Conservation (phyloP, 768 basidiomycete genomes). For the Cystobasidium onofrii region DNA sequence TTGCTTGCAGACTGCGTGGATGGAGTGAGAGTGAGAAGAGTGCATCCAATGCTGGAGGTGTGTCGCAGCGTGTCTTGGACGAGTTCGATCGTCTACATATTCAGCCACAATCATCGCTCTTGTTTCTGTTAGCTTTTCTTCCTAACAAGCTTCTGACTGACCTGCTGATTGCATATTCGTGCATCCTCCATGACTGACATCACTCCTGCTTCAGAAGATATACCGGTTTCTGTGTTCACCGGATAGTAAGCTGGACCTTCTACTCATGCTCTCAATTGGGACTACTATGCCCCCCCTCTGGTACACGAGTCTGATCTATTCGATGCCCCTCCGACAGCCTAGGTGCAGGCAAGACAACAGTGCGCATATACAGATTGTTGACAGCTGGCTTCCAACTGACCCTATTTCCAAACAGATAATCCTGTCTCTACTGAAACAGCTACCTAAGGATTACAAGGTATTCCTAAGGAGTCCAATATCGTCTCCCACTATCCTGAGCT, state of each 20-base stretch:
- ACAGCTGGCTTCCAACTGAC: not conserved
- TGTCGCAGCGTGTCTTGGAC: not conserved
- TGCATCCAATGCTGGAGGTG: not conserved
- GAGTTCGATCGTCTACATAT: not conserved
- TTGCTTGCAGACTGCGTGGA: not conserved
- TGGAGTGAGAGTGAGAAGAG: not conserved
- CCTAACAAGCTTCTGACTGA: not conserved
- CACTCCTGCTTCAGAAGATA: constrained; percentile 43
- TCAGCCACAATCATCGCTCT: not conserved
- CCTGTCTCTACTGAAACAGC: constrained; percentile 67
- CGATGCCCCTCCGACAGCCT: constrained; percentile 33
- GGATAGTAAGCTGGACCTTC: constrained; percentile 56
- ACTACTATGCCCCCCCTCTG: constrained; percentile 44
- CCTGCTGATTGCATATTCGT: not conserved
- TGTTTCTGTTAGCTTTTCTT: not conserved
- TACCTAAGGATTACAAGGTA: constrained; percentile 70
- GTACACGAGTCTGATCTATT: constrained; percentile 33
- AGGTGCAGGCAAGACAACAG: constrained; percentile 42
- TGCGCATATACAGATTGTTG: not conserved
- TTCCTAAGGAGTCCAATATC: not conserved
- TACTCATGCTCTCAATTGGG: constrained; percentile 54
- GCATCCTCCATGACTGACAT: not conserved
- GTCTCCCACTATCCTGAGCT: no score
- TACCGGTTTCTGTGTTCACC: constrained; percentile 91
- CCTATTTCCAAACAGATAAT: constrained; percentile 51